Conservation (phyloP, 495 filamentous ascomycete genomes). For the Pseudomonodictys pantanalensis region DNA sequence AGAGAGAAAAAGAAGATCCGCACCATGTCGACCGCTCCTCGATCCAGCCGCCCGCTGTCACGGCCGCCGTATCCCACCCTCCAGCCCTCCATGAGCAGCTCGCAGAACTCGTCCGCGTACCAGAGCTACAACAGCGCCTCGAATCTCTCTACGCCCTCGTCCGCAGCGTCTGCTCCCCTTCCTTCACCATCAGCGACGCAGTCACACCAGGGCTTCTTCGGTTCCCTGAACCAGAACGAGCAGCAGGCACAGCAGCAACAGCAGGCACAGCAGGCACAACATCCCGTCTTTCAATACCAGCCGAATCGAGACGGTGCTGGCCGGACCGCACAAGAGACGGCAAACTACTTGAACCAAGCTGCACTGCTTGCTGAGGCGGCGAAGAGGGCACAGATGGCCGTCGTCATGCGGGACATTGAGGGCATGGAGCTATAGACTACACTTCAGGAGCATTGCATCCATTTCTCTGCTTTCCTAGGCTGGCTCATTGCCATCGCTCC, state of each 20-base stretch:
- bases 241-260: constrained; percentile 16
- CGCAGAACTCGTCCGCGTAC: constrained; percentile 32
- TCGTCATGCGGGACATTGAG: constrained; percentile 81
- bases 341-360: constrained; percentile 69
- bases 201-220: constrained; percentile 32
- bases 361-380: constrained; percentile 91
- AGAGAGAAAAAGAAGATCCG: not conserved
- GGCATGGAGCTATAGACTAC: constrained; percentile 50
- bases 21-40: constrained; percentile 16
- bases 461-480: not conserved
- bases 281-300: constrained; percentile 11
- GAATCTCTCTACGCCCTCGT: constrained; percentile 28
- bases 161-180: constrained; percentile 36
- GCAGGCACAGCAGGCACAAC: constrained; percentile 11
- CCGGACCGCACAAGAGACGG: constrained; percentile 50
- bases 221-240: constrained; percentile 24
- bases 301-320: constrained; percentile 24
- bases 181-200: constrained; percentile 38
- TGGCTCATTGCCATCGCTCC: too few relatives aligned
- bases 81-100: constrained; percentile 11
- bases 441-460: not conserved
- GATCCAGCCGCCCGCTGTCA: constrained; percentile 6
- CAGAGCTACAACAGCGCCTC: constrained; percentile 37
- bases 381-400: constrained; percentile 84
- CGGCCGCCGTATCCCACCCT: constrained; percentile 27